phyloP scores from a whole-genome alignment of 2,329 filamentous ascomycete genomes.

The Dothideomycetes sp. region DNA sequence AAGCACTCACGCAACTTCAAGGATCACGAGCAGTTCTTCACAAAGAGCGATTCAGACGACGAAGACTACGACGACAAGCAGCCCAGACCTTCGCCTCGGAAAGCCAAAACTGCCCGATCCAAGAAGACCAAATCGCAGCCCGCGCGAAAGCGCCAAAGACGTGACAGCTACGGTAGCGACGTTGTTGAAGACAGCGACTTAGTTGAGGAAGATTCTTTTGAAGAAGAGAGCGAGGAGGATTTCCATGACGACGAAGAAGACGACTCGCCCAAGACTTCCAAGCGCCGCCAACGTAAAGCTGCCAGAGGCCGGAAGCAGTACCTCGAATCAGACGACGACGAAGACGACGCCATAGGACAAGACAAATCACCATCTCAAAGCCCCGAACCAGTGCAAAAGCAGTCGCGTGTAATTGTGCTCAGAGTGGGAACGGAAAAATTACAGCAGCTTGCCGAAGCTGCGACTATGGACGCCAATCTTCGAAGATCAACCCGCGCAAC shows the following conservation, averaged over 20 bases:
- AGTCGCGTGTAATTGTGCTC: conserved; percentile 33
- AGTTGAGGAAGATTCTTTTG: conserved; percentile 33
- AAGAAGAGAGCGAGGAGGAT: conserved; percentile 31
- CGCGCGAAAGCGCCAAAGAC: conserved; percentile 28
- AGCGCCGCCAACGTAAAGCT: conserved; percentile 47
- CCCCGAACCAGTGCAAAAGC: conserved; percentile 20
- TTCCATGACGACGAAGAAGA: conserved; percentile 23
- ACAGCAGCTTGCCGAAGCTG: neutral
- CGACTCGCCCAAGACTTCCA: conserved; percentile 40
- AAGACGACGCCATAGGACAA: conserved; percentile 33
- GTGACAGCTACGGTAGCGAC: conserved; percentile 32
- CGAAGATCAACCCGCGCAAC: conserved; percentile 7
- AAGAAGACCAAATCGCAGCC: conserved; percentile 15
- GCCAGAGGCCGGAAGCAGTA: conserved; percentile 47
- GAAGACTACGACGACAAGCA: conserved; percentile 25
- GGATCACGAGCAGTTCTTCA: conserved; percentile 27
- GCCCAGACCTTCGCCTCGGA: conserved; percentile 18
- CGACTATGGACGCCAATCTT: conserved; percentile 4
- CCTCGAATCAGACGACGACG: conserved; percentile 42
- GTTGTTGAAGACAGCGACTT: conserved; percentile 36
- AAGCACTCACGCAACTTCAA: conserved; percentile 15
- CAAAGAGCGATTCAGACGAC: conserved; percentile 30
- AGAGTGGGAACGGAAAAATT: conserved; percentile 18
- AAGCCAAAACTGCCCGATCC: conserved; percentile 8
- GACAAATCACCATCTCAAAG: conserved; percentile 4